Conservation (phyloP, 169 alveolate species). For the Toxoplasma gondii region DNA sequence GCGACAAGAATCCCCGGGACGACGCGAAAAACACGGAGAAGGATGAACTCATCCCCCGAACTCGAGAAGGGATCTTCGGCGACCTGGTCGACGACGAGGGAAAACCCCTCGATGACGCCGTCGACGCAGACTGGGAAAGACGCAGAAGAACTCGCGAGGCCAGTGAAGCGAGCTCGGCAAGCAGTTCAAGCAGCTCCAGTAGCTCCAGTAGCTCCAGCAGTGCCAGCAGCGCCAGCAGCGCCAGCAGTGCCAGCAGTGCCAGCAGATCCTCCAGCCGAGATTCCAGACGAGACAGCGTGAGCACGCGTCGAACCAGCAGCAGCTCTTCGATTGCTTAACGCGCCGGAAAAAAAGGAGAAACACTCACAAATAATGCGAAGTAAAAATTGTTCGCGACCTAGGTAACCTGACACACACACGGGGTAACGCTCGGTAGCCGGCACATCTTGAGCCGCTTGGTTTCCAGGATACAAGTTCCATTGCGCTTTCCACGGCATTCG, state of each 20-base stretch:
- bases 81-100: background rate
- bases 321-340: too few relatives aligned
- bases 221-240: background rate
- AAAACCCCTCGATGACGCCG: background rate
- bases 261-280: background rate
- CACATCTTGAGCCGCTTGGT: too few relatives aligned
- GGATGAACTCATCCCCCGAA: background rate
- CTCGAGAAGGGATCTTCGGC: background rate
- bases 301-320: too few relatives aligned
- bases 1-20: background rate
- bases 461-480: too few relatives aligned
- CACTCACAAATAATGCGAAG: too few relatives aligned
- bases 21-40: background rate
- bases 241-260: background rate
- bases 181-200: background rate
- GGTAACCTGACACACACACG: too few relatives aligned
- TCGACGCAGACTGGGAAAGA: background rate
- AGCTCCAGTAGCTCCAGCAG: background rate
- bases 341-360: too few relatives aligned
- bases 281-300: too few relatives aligned
- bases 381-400: too few relatives aligned
- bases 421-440: too few relatives aligned
- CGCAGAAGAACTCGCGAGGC: background rate
- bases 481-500: too few relatives aligned
- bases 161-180: background rate